These are phyloP conservation scores for Funneliformis mosseae DNA, from an alignment of 192 early-diverging fungal genomes.

Conservation along the genomic window DNA sequence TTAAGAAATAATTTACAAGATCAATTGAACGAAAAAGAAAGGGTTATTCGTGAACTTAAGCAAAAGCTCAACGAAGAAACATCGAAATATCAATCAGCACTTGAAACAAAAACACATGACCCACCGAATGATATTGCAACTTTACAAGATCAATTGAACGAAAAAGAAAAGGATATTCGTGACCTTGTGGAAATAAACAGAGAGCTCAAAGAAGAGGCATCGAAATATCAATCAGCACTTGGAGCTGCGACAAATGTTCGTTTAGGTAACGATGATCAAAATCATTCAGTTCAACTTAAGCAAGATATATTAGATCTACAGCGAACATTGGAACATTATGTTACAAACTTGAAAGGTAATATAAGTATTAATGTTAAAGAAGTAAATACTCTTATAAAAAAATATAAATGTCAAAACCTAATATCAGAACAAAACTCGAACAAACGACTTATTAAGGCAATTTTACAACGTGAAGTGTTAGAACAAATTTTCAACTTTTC, in stretches of 20 bases:
- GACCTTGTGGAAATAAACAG: not conserved
- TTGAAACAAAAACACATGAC: too few species aligned
- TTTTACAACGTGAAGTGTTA: not conserved
- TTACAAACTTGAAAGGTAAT: not conserved
- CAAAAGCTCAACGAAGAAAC: too few species aligned
- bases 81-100: too few species aligned
- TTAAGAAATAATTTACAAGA: too few species aligned
- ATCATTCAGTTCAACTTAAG: not conserved
- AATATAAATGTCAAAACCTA: not conserved
- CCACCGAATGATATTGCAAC: too few species aligned
- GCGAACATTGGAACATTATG: not conserved
- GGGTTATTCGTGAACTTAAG: too few species aligned
- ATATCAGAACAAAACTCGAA: not conserved
- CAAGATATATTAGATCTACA: not conserved
- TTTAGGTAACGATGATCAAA: not conserved
- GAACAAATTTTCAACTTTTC: not conserved
- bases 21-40: too few species aligned
- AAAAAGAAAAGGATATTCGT: not conserved
- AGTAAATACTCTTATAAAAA: not conserved
- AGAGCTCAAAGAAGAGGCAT: slow-evolving; percentile 1
- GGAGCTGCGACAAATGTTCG: not conserved
- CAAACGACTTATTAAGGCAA: not conserved
- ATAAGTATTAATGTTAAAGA: not conserved
- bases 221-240: slow-evolving; percentile 13
- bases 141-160: not conserved